Conservation (phyloP, 371 early-diverging fungal genomes). For the Mortierella sp. region DNA sequence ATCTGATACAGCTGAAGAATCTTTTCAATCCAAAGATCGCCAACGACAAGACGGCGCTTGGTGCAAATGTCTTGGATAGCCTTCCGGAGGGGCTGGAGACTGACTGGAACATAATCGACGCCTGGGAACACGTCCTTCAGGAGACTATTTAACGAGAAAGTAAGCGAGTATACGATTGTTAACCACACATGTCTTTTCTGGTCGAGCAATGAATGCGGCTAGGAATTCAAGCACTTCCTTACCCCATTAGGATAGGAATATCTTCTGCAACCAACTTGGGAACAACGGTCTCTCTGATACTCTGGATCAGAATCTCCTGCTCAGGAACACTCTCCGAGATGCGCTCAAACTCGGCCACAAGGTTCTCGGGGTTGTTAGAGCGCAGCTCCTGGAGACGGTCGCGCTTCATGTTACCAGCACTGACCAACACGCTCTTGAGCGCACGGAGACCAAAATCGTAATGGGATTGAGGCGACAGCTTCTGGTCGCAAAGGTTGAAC, state of each 20-base stretch:
- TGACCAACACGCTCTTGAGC: conserved; percentile 97
- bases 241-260: conserved; percentile 86
- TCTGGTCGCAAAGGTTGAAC: conserved; percentile 95
- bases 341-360: conserved; percentile 58
- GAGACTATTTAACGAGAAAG: conserved; percentile 63
- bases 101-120: conserved; percentile 85
- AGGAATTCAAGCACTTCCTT: conserved; percentile 4
- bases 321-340: conserved; percentile 82
- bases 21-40: conserved; percentile 94
- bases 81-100: conserved; percentile 78
- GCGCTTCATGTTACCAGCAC: conserved; percentile 98
- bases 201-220: not conserved
- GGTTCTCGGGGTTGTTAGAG: conserved; percentile 55
- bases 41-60: conserved; percentile 79
- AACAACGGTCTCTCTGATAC: conserved; percentile 95
- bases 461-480: conserved; percentile 94
- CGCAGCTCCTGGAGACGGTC: conserved; percentile 76
- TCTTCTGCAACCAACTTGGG: conserved; percentile 98
- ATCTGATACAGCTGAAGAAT: conserved; percentile 97
- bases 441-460: conserved; percentile 99
- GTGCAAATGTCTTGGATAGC: conserved; percentile 85
- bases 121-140: conserved; percentile 97
- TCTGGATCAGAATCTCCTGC: conserved; percentile 94
- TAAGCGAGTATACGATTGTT: not conserved
- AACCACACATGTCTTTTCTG: no score